phyloP scores from a whole-genome alignment of 495 filamentous ascomycete species.

The Annulohypoxylon nitens region DNA sequence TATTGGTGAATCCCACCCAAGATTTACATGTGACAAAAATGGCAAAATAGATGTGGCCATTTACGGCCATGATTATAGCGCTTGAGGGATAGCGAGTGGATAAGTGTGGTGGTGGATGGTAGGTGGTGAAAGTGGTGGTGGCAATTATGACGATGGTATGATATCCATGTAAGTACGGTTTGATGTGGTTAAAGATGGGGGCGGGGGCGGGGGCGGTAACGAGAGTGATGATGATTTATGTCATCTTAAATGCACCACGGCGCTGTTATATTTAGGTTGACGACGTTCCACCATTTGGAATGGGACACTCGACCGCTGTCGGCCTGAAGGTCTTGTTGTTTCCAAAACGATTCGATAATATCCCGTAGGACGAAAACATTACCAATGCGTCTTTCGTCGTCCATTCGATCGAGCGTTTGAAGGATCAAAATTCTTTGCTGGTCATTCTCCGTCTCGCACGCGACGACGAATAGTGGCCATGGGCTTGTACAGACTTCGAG shows the following conservation, averaged over 20 bases:
- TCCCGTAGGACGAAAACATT: constrained; percentile 54
- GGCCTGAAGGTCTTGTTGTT: constrained; percentile 54
- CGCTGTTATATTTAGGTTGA: constrained; percentile 47
- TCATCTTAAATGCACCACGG: constrained; percentile 54
- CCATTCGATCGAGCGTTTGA: constrained; percentile 51
- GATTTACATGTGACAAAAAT: constrained; percentile 52
- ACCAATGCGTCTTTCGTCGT: constrained; percentile 52
- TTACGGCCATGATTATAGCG: not conserved
- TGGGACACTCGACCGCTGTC: constrained; percentile 45
- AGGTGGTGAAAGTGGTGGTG: constrained; percentile 4
- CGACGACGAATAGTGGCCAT: constrained; percentile 55
- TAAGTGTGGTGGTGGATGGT: not conserved
- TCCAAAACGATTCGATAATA: constrained; percentile 55
- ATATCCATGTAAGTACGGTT: not conserved
- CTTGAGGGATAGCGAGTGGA: not conserved
- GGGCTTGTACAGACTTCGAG: constrained; percentile 54
- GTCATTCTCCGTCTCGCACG: constrained; percentile 53
- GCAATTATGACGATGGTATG: not conserved
- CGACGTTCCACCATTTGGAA: constrained; percentile 54
- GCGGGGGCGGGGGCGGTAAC: not conserved
- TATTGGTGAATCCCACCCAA: constrained; percentile 58
- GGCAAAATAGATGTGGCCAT: constrained; percentile 40
- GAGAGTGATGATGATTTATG: not conserved
- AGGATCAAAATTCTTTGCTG: constrained; percentile 53
- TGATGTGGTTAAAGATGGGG: not conserved